Evolutionary conservation across 2,329 filamentous ascomycete species (phyloP).

Genomic region (Hymenoscyphus scutula): DNA sequence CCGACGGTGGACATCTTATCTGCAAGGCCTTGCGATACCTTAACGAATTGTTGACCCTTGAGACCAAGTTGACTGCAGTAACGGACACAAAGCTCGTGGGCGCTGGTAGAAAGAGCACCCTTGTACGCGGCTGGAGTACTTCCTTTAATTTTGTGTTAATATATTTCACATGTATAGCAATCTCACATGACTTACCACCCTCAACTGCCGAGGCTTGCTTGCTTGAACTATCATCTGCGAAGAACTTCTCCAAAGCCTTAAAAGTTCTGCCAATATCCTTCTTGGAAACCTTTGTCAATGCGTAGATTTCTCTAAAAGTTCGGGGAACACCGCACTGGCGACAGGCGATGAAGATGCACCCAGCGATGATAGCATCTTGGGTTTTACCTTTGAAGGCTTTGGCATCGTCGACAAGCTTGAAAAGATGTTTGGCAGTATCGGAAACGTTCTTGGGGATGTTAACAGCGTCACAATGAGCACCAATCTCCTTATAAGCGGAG

Average conservation of each 20-base stretch:
- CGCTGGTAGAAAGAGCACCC: conserved; percentile 72
- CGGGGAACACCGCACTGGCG: conserved; percentile 83
- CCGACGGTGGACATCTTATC: conserved; percentile 73
- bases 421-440: conserved; percentile 91
- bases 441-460: conserved; percentile 77
- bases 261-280: conserved; percentile 97
- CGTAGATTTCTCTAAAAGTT: conserved; percentile 92
- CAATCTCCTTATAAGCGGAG: conserved; percentile 84
- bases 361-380: conserved; percentile 88
- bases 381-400: conserved; percentile 95
- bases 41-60: conserved; percentile 69
- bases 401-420: conserved; percentile 89
- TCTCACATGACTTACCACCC: conserved; percentile 49
- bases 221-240: conserved; percentile 69
- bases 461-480: conserved; percentile 80
- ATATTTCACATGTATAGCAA: conserved; percentile 25
- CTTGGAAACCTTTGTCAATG: conserved; percentile 89
- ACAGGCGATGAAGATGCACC: conserved; percentile 96
- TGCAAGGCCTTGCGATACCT: conserved; percentile 76
- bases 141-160: conserved; percentile 35
- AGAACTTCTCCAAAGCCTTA: conserved; percentile 86
- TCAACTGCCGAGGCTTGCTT: conserved; percentile 48
- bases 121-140: conserved; percentile 58
- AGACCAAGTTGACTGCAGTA: conserved; percentile 83
- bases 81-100: conserved; percentile 80